Percentiles rank a stretch among this genome's conserved stretches.
Evolutionary conservation across 2,329 filamentous ascomycete genomes (phyloP).

Genomic region (Zymoseptoria crescenta): DNA sequence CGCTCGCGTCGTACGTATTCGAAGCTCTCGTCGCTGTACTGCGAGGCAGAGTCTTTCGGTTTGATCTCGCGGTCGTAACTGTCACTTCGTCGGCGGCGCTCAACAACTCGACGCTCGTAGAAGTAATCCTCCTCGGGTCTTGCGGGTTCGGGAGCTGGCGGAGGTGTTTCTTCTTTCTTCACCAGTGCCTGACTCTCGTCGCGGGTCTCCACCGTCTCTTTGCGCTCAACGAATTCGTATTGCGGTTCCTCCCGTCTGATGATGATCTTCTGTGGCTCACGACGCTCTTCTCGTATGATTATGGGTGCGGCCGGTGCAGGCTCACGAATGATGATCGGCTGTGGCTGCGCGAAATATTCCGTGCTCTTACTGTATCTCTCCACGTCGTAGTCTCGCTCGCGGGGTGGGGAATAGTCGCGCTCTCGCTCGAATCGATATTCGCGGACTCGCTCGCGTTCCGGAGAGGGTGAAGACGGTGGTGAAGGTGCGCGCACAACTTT

Average conservation of each 20-base stretch:
- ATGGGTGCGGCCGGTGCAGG: constrained; percentile 41
- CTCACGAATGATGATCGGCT: constrained; percentile 45
- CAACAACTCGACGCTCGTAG: constrained; percentile 50
- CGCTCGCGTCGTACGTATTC: constrained; percentile 46
- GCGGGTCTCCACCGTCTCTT: constrained; percentile 42
- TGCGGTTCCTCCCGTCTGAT: constrained; percentile 50
- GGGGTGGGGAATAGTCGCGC: constrained; percentile 38
- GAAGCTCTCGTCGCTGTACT: constrained; percentile 54
- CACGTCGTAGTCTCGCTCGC: constrained; percentile 38
- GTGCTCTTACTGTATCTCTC: constrained; percentile 47
- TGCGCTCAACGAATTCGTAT: constrained; percentile 53
- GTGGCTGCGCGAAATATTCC: constrained; percentile 44
- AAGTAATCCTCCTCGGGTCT: constrained; percentile 51
- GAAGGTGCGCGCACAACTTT: constrained; percentile 26
- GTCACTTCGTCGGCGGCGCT: constrained; percentile 40
- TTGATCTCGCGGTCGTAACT: constrained; percentile 41
- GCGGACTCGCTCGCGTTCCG: constrained; percentile 40
- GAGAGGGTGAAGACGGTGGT: constrained; percentile 33
- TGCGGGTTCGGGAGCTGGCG: constrained; percentile 23
- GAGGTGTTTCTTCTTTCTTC: constrained; percentile 33
- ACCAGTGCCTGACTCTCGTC: constrained; percentile 42
- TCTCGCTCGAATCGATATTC: constrained; percentile 48
- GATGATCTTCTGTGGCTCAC: constrained; percentile 38
- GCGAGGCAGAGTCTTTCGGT: constrained; percentile 47
- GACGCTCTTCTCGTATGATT: constrained; percentile 48